Evolutionary conservation across 2,329 filamentous ascomycete genomes (phyloP).

Genomic region (Curvularia eragrostidis): DNA sequence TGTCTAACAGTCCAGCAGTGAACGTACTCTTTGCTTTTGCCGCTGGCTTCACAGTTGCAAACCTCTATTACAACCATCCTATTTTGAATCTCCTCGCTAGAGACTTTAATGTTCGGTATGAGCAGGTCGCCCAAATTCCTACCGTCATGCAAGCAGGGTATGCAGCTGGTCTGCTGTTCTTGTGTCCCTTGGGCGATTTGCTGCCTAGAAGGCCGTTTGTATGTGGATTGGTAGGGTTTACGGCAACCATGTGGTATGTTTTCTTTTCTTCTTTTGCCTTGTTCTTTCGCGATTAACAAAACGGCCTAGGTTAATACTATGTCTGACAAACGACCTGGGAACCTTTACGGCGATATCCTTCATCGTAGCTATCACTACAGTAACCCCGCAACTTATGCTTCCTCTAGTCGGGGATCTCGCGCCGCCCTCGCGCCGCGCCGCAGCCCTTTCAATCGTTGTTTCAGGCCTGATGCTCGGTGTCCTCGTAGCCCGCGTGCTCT

Average conservation of each 20-base stretch:
- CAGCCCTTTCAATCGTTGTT: slow-evolving; percentile 74
- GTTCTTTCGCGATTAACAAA: neutral
- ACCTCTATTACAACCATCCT: slow-evolving; percentile 82
- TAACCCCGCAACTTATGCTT: slow-evolving; percentile 78
- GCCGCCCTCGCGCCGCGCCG: slow-evolving; percentile 70
- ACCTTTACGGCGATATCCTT: slow-evolving; percentile 75
- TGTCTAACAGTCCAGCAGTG: slow-evolving; percentile 40
- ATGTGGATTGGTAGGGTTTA: slow-evolving; percentile 69
- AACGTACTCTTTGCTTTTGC: slow-evolving; percentile 75
- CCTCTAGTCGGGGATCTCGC: slow-evolving; percentile 81
- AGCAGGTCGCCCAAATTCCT: slow-evolving; percentile 70
- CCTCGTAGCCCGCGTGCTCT: slow-evolving; percentile 75
- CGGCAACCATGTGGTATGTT: slow-evolving; percentile 69
- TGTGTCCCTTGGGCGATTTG: slow-evolving; percentile 77
- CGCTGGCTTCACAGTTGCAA: slow-evolving; percentile 76
- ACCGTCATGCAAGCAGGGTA: slow-evolving; percentile 83
- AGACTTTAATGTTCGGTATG: slow-evolving; percentile 74
- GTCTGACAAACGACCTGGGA: slow-evolving; percentile 68
- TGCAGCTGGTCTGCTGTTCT: slow-evolving; percentile 72
- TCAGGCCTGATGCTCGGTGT: slow-evolving; percentile 78
- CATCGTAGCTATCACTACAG: slow-evolving; percentile 76
- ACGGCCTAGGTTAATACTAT: slow-evolving; percentile 64
- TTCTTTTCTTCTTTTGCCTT: neutral
- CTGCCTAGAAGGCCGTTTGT: slow-evolving; percentile 73
- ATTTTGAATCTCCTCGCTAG: slow-evolving; percentile 76